Evolutionary conservation across 345 rosid species (phyloP), one percentile per base, ranked within the genome.

Genomic region (Laguncularia racemosa): DNA sequence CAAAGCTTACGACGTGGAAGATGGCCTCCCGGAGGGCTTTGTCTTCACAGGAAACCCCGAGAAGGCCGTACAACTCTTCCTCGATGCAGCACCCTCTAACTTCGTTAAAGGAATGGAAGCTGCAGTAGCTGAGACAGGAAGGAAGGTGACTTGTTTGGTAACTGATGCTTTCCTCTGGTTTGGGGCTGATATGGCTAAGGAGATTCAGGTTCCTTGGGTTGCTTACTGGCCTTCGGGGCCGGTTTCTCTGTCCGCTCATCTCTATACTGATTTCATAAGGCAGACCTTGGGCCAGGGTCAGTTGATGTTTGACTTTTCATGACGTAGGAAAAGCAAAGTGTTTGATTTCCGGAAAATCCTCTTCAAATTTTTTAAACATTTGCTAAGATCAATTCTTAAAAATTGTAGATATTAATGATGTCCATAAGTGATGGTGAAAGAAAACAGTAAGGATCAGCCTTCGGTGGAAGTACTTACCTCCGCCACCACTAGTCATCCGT

Each of bases 91-190:
- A 8, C 71, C 65, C 0, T 48, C 17, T 28, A 66, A 50, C 63
- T 67, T 81, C 50, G 45, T 53, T 59, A 38, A 58, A 47, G 79
- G 62, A 13, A 62, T 81, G 15, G 68, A 61, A 28, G 66, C 50
- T 13, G 79, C 75, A 3, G 77, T 46, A 48, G 66, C 54, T 0
- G 73, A 75, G 65, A 58, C 70, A 0, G 77, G 75, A 14, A 68
- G 59, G 56, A 57, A 40, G 48, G 53, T 75, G 19, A 73, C 48
- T 43, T 75, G 83, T 20, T 40, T 81, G 67, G 50, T 81, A 15
- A 66, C 64, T 4, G 83, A 81, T 46, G 78, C 78, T 21, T 83
- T 91, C 73, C 59, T 73, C 57, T 67, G 71, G 71, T 84, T 71
- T 49, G 58, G 67, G 0, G 74, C 58, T 8, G 80, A 72, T 9